These are phyloP conservation scores for Phlebopus sp. DNA, from an alignment of 1,284 basidiomycete genomes.

Conservation along the genomic window DNA sequence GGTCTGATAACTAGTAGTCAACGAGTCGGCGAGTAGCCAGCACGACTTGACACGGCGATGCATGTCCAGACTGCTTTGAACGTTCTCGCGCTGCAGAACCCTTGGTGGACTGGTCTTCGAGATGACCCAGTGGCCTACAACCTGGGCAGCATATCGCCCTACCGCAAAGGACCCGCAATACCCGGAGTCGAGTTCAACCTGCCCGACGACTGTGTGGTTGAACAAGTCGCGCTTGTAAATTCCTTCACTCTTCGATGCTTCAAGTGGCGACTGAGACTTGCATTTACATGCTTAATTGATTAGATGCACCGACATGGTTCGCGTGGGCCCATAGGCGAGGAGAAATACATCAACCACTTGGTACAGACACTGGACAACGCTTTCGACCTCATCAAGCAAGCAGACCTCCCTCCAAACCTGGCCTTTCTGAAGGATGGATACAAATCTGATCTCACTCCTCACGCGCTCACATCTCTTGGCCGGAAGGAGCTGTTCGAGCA, in stretches of 20 bases:
- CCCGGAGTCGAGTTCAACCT: slow-evolving; percentile 33
- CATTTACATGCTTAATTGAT: background rate
- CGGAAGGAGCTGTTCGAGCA: slow-evolving; percentile 40
- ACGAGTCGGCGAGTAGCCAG: no score
- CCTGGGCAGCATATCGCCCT: slow-evolving; percentile 29
- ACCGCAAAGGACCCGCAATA: slow-evolving; percentile 33
- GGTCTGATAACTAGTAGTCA: no score
- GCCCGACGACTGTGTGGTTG: slow-evolving; percentile 39
- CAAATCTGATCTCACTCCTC: slow-evolving; percentile 33
- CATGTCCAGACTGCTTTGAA: background rate
- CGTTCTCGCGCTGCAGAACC: background rate
- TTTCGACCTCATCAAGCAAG: slow-evolving; percentile 26
- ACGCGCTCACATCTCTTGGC: slow-evolving; percentile 40
- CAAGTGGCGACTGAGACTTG: background rate
- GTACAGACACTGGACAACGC: slow-evolving; percentile 33
- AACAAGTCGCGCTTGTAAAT: slow-evolving; percentile 40
- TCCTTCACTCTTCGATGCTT: background rate
- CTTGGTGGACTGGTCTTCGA: background rate
- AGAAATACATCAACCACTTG: slow-evolving; percentile 35
- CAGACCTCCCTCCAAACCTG: slow-evolving; percentile 31
- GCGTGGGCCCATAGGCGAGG: slow-evolving; percentile 36
- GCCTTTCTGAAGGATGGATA: slow-evolving; percentile 40
- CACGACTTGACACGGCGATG: background rate
- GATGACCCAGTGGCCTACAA: background rate
- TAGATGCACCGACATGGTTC: slow-evolving; percentile 42